Conservation (phyloP, 31 red algal genomes). For the Odonthalia washingtoniensis region DNA sequence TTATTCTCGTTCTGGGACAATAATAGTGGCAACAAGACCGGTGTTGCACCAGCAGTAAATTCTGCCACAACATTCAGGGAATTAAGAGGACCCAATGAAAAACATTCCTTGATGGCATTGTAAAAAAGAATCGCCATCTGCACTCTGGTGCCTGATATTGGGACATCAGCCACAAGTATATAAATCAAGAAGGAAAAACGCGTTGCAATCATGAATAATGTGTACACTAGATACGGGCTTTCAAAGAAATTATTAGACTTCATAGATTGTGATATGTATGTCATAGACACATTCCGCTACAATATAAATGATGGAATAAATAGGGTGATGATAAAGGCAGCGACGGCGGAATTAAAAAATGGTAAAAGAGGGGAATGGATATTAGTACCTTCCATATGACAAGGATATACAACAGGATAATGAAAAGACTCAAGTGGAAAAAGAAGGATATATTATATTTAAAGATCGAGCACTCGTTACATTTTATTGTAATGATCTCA, state of each 20-base stretch:
- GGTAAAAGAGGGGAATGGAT: not conserved
- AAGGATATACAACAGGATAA: not conserved
- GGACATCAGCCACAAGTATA: not conserved
- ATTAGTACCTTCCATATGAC: not conserved
- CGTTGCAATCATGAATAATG: not conserved
- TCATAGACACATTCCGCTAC: not conserved
- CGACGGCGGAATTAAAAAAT: not conserved
- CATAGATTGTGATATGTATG: not conserved
- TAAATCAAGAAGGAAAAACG: not conserved
- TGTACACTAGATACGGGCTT: not conserved
- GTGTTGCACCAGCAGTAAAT: not conserved
- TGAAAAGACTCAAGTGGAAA: not conserved
- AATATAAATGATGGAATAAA: not conserved
- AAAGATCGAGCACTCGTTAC: not conserved
- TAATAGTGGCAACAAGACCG: not conserved
- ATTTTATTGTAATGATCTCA: constrained; percentile 17
- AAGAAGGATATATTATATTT: constrained; percentile 16
- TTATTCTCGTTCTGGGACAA: not conserved
- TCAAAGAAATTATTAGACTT: not conserved
- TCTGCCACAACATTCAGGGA: not conserved
- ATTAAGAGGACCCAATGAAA: not conserved
- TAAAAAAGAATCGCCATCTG: not conserved
- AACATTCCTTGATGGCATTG: not conserved
- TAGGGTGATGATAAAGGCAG: not conserved
- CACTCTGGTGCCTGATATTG: not conserved